Base-by-base conservation (phyloP, 1,139 yeast species). In the Suhomyces bolitotheri region DNA sequence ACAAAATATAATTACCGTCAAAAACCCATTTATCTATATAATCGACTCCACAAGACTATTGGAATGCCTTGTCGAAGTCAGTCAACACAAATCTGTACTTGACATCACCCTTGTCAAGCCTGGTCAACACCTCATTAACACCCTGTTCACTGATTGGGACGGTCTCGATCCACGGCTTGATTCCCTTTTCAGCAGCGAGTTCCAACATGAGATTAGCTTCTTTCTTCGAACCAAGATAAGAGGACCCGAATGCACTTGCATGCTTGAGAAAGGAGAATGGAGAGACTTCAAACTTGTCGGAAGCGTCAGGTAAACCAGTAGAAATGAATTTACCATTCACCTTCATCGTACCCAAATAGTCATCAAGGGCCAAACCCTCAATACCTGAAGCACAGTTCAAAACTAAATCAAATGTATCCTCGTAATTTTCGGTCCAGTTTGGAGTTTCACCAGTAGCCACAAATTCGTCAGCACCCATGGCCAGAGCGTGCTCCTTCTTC, bases 21-120 rank as follows among this genome's bases (percentile, higher is more conserved):
- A n/a, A n/a, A n/a, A n/a, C n/a, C n/a, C n/a, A n/a, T n/a, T n/a
- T n/a, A n/a, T n/a, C n/a, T n/a, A n/a, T n/a, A n/a, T n/a, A n/a
- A n/a, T n/a, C n/a, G n/a, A n/a, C n/a, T n/a, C n/a, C n/a, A n/a
- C n/a, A n/a, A n/a, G 8, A 17, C 16, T 28, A 34, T 15, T 25
- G 45, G 28, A 67, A 67, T 4, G 63, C 68, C 54, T 76, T 66
- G 43, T 77, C 78, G 53, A 65, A 74, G 17, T 74, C 80, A 36
- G 76, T 73, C 50, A 82, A 63, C 7, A 80, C 81, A 51, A 78
- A 73, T 64, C 88, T 76, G 57, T 80, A 82, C 47, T 74, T 73
- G 38, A 78, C 82, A 43, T 80, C 81, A 49, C 80, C 79, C 16
- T 60, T 47, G 35, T 69, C 69, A 43, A 75, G 64, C 51, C 75